Evolutionary conservation across 2,329 filamentous ascomycete species (phyloP), one percentile per base, ranked within the genome.

Genomic region (Aspergillus brasiliensis): DNA sequence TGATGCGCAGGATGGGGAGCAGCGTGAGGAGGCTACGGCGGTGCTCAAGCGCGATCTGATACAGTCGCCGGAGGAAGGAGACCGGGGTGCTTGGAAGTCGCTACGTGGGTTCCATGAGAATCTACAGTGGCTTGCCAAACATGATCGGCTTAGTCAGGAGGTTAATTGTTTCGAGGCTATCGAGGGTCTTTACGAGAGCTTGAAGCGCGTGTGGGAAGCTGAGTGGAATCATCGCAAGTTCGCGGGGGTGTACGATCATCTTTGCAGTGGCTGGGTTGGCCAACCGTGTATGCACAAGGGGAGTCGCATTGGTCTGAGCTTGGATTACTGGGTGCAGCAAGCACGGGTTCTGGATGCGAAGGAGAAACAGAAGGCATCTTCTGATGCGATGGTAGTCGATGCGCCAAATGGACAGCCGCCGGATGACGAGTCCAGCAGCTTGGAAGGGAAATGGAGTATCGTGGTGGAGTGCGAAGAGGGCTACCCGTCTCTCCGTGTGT

Each of bases 141-240:
- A 78, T 57, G 79, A 81, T 63, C 73, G 73, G 56, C 72, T 80
- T 53, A 79, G 78, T 57, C 71, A 77, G 52, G 75, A 79, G 44
- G 73, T 79, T 10, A 80, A 80, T 49, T 80, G 78, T 47, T 81
- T 81, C 51, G 75, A 80, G 65, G 78, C 78, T 10, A 66, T 80
- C n/a, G 77, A 78, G 55, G 76, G 75, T 15, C 69, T 81, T 5
- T 75, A 77, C 57, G 70, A 77, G 57, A 77, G 76, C 37, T 68
- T 81, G 48, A 75, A 72, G 64, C 74, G 75, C 37, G 68, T 81
- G 40, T 81, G 78, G 78, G 69, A 73, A 8, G 77, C 76, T 48
- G 78, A 81, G 62, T 70, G 65, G 51, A 73, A 73, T 40, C 69
- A 65, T 8, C 64, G 65, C 49, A 73, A 71, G 23, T 71, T 69